These are phyloP conservation scores for Boletus subparvulus DNA, from an alignment of 768 basidiomycete species.

Conservation along the genomic window DNA sequence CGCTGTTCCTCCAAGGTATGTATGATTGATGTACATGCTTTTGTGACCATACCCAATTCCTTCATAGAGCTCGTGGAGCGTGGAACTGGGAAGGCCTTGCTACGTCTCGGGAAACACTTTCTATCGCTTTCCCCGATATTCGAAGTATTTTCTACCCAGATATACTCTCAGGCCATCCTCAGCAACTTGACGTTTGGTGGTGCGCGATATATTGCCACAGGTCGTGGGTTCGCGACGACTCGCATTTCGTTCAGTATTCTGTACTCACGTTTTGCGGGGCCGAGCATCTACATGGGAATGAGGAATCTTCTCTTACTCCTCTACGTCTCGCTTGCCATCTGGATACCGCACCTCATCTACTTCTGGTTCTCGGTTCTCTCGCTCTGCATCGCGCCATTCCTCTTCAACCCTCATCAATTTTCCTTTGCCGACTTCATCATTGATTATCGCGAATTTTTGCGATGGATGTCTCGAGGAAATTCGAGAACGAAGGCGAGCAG, in stretches of 20 bases:
- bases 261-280: conserved; percentile 98
- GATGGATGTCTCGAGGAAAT: conserved; percentile 99
- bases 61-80: conserved; percentile 87
- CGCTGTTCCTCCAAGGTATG: conserved; percentile 92
- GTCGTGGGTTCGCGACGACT: conserved; percentile 97
- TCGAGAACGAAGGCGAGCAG: conserved; percentile 95
- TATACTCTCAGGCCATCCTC: conserved; percentile 95
- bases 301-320: conserved; percentile 87
- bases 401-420: conserved; percentile 99
- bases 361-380: conserved; percentile 98
- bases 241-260: conserved; percentile 95
- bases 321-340: conserved; percentile 88
- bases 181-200: conserved; percentile 98
- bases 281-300: conserved; percentile 99
- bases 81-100: conserved; percentile 90
- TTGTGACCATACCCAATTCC: conserved; percentile 1
- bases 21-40: neutral
- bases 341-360: conserved; percentile 94
- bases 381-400: conserved; percentile 93
- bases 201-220: conserved; percentile 98
- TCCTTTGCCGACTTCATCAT: conserved; percentile 96
- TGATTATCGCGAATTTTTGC: conserved; percentile 96
- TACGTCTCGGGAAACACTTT: conserved; percentile 96
- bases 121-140: conserved; percentile 95
- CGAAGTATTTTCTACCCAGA: conserved; percentile 98